Conservation (phyloP, 1,139 yeast genomes). For the Blastobotrys arbuscula region DNA sequence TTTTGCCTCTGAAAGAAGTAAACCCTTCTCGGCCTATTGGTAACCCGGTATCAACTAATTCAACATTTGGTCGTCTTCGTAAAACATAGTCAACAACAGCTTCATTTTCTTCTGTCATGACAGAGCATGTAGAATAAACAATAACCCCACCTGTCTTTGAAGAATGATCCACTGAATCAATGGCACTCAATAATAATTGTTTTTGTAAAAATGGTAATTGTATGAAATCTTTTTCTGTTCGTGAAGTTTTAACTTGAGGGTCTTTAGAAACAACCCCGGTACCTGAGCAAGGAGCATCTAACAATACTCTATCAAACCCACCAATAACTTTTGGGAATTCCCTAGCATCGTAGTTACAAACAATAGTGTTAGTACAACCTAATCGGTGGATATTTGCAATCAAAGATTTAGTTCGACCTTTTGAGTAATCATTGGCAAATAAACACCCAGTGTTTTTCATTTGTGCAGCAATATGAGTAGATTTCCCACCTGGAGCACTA, state of each 20-base stretch:
- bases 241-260: constrained; percentile 85
- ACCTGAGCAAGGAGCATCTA: constrained; percentile 99
- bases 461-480: constrained; percentile 90
- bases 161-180: constrained; percentile 92
- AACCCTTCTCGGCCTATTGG: constrained; percentile 95
- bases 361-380: constrained; percentile 95
- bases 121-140: constrained; percentile 97
- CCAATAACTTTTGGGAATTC: constrained; percentile 98
- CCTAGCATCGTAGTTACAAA: constrained; percentile 96
- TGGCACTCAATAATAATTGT: constrained; percentile 87
- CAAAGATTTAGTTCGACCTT: constrained; percentile 90
- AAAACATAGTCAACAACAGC: constrained; percentile 98
- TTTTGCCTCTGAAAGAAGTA: constrained; percentile 88
- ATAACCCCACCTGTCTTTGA: constrained; percentile 90
- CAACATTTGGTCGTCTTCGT: constrained; percentile 93
- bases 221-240: constrained; percentile 94
- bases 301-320: constrained; percentile 88
- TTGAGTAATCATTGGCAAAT: constrained; percentile 95
- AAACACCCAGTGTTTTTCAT: constrained; percentile 98
- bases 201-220: constrained; percentile 96
- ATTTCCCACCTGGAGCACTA: constrained; percentile 99
- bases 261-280: constrained; percentile 99
- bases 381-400: constrained; percentile 96
- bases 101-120: constrained; percentile 97
- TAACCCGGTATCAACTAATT: constrained; percentile 88